phyloP scores from a whole-genome alignment of 2,329 filamentous ascomycete genomes.

The Cryphonectria radicalis region DNA sequence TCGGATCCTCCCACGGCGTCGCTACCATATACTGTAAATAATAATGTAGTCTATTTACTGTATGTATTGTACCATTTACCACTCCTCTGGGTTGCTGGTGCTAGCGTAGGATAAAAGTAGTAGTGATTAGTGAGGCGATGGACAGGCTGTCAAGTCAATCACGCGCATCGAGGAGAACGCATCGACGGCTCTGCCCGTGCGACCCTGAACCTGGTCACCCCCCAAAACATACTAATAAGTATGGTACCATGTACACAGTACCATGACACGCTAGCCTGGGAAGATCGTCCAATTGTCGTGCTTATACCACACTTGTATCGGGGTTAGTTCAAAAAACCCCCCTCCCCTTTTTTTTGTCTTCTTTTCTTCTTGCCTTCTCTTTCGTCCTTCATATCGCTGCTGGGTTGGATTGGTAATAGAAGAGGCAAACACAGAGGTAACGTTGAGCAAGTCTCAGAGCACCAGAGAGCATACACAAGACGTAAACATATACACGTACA shows the following conservation, averaged over 20 bases:
- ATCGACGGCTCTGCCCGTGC: not conserved
- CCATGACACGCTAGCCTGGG: not conserved
- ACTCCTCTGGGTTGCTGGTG: not conserved
- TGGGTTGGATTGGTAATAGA: no score
- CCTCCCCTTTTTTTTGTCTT: no score
- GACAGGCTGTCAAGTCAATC: slow-evolving; percentile 1
- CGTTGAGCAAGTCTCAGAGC: not conserved
- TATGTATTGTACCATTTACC: not conserved
- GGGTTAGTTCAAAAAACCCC: no score
- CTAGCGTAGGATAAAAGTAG: not conserved
- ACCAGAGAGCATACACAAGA: not conserved
- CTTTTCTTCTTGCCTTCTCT: no score
- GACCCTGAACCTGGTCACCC: not conserved
- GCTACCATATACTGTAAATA: not conserved
- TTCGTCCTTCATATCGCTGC: no score
- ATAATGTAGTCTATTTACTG: not conserved
- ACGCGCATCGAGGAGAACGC: slow-evolving; percentile 1
- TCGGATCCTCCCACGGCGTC: not conserved
- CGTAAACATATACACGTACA: not conserved
- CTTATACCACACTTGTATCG: no score
- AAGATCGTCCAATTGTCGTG: not conserved
- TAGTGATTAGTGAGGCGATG: not conserved
- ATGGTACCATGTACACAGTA: no score
- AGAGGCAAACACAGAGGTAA: not conserved
- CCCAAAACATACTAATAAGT: not conserved